These are phyloP conservation scores for Xylaria sp. DNA, from an alignment of 2,329 filamentous ascomycete genomes.

Conservation along the genomic window DNA sequence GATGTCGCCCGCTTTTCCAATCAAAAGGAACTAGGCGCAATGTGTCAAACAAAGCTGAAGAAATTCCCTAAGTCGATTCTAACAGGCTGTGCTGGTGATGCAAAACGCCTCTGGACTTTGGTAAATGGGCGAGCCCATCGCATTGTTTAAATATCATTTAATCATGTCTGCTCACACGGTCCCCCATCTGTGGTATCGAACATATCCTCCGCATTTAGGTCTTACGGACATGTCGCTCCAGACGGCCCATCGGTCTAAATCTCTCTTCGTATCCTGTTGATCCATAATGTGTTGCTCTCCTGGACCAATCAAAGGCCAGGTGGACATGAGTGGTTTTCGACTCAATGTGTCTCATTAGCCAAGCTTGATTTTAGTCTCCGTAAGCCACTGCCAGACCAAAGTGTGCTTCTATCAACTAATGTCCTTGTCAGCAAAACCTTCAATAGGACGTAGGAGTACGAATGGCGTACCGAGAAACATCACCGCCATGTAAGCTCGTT, in stretches of 20 bases:
- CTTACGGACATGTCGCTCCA: not conserved
- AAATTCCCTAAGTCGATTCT: too few species aligned
- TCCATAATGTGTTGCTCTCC: not conserved
- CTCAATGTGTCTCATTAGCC: not conserved
- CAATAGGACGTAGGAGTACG: too few species aligned
- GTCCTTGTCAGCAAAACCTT: conserved; percentile 1
- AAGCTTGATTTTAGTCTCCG: not conserved
- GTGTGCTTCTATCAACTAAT: not conserved
- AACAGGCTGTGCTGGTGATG: too few species aligned
- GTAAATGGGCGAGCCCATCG: too few species aligned
- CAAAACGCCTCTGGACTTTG: too few species aligned
- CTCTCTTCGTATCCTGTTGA: not conserved
- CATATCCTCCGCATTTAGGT: not conserved
- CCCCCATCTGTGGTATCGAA: too few species aligned
- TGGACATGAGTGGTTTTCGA: not conserved
- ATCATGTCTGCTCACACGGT: too few species aligned
- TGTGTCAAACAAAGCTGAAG: too few species aligned
- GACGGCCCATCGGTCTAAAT: not conserved
- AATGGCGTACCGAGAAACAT: not conserved
- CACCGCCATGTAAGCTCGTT: not conserved
- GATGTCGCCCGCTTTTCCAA: too few species aligned
- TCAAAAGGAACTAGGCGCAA: too few species aligned
- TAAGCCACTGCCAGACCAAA: not conserved
- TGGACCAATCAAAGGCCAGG: too few species aligned
- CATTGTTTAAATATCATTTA: too few species aligned